Conservation (phyloP, 768 basidiomycete species). For the Mycena leptocephala region DNA sequence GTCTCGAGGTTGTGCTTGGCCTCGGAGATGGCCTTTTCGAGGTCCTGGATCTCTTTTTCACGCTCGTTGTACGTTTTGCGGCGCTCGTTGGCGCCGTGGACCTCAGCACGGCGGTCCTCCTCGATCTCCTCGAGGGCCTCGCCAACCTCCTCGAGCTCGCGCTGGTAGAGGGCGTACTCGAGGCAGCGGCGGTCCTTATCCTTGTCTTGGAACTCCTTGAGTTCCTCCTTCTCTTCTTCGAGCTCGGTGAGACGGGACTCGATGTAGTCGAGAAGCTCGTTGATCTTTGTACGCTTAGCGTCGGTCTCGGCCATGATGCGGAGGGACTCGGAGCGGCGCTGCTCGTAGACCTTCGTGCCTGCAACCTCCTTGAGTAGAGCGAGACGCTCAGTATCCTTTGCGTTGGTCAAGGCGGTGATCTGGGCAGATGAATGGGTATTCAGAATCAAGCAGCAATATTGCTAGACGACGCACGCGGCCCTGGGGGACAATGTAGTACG, state of each 20-base stretch:
- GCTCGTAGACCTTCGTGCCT: constrained; percentile 98
- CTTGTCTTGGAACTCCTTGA: constrained; percentile 96
- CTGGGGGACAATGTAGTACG: constrained; percentile 99
- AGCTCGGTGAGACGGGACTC: constrained; percentile 92
- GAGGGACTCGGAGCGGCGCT: constrained; percentile 92
- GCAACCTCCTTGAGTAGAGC: constrained; percentile 98
- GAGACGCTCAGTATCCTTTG: constrained; percentile 95
- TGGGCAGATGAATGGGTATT: constrained; percentile 48
- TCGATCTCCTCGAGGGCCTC: constrained; percentile 90
- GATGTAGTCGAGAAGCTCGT: constrained; percentile 91
- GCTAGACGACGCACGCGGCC: constrained; percentile 78
- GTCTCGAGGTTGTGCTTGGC: constrained; percentile 83
- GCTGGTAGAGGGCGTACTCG: constrained; percentile 95
- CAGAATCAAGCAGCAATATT: not conserved
- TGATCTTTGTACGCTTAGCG: constrained; percentile 92
- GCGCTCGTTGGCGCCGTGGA: constrained; percentile 88
- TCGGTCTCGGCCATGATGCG: constrained; percentile 98
- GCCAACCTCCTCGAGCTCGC: constrained; percentile 91
- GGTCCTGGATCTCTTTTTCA: constrained; percentile 85
- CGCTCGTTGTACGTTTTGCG: constrained; percentile 87
- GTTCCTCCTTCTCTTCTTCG: constrained; percentile 97
- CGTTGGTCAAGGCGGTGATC: constrained; percentile 98
- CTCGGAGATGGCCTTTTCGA: constrained; percentile 82
- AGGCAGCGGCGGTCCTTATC: constrained; percentile 95
- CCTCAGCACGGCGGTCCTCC: constrained; percentile 85